These are phyloP conservation scores for Closterium sp. DNA, from an alignment of 139 green algal species.

Conservation along the genomic window DNA sequence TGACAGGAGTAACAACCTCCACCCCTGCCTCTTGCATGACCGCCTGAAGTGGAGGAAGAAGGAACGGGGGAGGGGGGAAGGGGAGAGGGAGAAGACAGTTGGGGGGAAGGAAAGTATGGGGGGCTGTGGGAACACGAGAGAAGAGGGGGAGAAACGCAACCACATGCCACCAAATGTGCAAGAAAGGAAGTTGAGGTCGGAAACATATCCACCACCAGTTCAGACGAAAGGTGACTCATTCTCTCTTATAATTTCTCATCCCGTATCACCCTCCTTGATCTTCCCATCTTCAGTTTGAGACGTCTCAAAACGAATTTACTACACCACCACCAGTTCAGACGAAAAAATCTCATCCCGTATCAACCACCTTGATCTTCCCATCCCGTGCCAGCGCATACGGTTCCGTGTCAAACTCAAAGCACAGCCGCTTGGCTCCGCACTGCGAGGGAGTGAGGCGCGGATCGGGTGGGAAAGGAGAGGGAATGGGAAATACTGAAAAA, in stretches of 20 bases:
- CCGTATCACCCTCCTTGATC: neutral
- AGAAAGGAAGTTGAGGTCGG: too few species aligned
- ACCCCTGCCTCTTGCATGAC: constrained; percentile 6
- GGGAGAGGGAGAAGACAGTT: neutral
- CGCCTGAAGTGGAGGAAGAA: neutral
- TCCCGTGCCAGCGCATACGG: constrained; percentile 31
- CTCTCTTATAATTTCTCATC: too few species aligned
- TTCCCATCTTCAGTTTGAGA: neutral
- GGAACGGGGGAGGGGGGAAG: neutral
- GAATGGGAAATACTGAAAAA: too few species aligned
- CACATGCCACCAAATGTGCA: too few species aligned
- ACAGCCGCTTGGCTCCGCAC: neutral
- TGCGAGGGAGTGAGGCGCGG: neutral
- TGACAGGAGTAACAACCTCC: constrained; percentile 11
- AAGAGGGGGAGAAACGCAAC: too few species aligned
- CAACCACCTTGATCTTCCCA: constrained; percentile 8
- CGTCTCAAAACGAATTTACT: neutral
- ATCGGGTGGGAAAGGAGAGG: too few species aligned
- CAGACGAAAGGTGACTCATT: too few species aligned
- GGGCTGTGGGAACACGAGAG: too few species aligned
- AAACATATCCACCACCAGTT: too few species aligned
- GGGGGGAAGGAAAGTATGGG: too few species aligned
- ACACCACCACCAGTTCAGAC: too few species aligned
- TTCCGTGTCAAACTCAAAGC: constrained; percentile 47
- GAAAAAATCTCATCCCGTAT: too few species aligned